Base-by-base conservation (phyloP, 257 asterid genomes). In the Solanum bukasovii region DNA sequence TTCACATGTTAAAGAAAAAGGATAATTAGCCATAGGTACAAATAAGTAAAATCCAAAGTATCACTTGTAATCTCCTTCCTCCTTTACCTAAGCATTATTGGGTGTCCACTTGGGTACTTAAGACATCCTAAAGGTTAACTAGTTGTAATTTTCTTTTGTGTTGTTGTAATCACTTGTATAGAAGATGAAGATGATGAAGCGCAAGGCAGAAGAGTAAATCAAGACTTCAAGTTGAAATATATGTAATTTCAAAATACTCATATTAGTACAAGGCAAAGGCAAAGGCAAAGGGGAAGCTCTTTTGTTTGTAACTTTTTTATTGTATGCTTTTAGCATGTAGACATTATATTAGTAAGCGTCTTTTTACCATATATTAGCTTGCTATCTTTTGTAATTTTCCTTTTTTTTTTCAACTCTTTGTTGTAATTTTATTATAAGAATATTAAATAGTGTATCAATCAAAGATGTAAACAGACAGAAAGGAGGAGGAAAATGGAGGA, bases 1-100 rank as follows among this genome's bases (percentile, higher is more conserved):
- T 92, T 88, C 93, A 90, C 92, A 90, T 88, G 87, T 86, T 79
- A 65, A 88, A 63, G 37, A 89, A 84, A 56, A 89, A 89, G 70
- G 63, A 85, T 38, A 65, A 33, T 70, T 73, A 49, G 74, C 34
- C 18, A 46, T 73, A 86, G 88, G 74, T 72, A 35, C 35, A 77
- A 87, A 49, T 29, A 33, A 23, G n/a, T 21, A 75, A 37, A 35
- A 86, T 72, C 65, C 84, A 86, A 31, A 56, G 52, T 31, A 84
- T 35, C 73, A 84, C 46, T 40, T 86, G 83, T 70, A 86, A 86
- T 86, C 46, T 86, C 29, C 65, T 31, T 71, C 84, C 71, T 77
- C 87, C 87, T 38, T 35, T 44, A 23, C 68, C 68, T 46, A 52
- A 81, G 40, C 14, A 81, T 46, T 81, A 21, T 81, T 49, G 85